Conservation (phyloP, 495 filamentous ascomycete species). For the Evansstolkia leycettana region DNA sequence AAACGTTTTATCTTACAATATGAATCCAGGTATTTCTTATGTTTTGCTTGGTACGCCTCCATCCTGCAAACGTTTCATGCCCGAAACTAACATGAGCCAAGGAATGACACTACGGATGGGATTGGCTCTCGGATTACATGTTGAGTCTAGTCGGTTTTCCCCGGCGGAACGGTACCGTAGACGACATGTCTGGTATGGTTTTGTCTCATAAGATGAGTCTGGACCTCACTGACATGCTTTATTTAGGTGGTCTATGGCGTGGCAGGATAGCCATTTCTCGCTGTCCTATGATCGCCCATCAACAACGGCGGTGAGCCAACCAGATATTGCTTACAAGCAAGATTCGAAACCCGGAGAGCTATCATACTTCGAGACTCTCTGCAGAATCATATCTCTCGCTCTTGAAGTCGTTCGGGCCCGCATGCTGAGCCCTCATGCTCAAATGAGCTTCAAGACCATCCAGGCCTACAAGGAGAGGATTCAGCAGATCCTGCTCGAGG, state of each 20-base stretch:
- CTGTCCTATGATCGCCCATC: slow-evolving; percentile 48
- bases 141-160: slow-evolving; percentile 36
- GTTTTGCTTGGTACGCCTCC: slow-evolving; percentile 32
- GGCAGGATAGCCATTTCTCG: slow-evolving; percentile 50
- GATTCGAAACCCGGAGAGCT: slow-evolving; percentile 27
- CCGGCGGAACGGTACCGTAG: slow-evolving; percentile 25
- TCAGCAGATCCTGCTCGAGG: slow-evolving; percentile 37
- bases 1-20: slow-evolving; percentile 50
- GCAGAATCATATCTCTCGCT: slow-evolving; percentile 36
- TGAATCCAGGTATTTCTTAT: slow-evolving; percentile 53
- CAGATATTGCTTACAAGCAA: slow-evolving; percentile 32
- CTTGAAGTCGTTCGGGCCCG: slow-evolving; percentile 45
- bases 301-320: slow-evolving; percentile 36
- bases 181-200: slow-evolving; percentile 30
- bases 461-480: slow-evolving; percentile 39
- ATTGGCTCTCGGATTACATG: slow-evolving; percentile 43
- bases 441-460: slow-evolving; percentile 31
- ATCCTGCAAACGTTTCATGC: not conserved
- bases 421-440: slow-evolving; percentile 32
- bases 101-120: slow-evolving; percentile 47
- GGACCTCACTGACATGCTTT: slow-evolving; percentile 3
- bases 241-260: slow-evolving; percentile 44
- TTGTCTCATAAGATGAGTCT: not conserved
- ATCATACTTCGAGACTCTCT: slow-evolving; percentile 43
- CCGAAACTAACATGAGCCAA: slow-evolving; percentile 6